Evolutionary conservation across 2,329 filamentous ascomycete genomes (phyloP), one percentile per base, ranked within the genome.

Genomic region (Claviceps sorghi): DNA sequence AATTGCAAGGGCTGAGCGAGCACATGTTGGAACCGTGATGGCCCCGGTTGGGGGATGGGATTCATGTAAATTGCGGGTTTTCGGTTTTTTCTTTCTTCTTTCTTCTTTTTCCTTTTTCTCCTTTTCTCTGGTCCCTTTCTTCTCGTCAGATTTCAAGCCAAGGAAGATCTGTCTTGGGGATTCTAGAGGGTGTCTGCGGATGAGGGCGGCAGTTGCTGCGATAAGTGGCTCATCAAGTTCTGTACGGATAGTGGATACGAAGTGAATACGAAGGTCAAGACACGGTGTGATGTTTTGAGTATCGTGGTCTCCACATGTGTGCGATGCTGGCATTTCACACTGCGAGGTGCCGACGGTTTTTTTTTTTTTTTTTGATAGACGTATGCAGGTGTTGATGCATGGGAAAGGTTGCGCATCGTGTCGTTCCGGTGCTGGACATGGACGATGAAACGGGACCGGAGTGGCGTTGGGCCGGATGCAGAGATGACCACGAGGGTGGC

Each of bases 1-100:
- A 84, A 70, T 65, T 86, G 61, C 66, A 86, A 55, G 78, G 77
- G 59, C 69, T 90, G 59, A 85, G 81, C 60, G 85, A 89, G 71
- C 75, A 82, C 59, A 80, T 86, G 78, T 87, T 80, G 81, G 77
- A 83, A 67, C 74, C 58, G 34, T 60, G 50, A 59, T 47, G 49
- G 38, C 22, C 52, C 44, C 3, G 8, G n/a, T 3, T 9, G 40
- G 26, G 26, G 43, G 13, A 30, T 26, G 6, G 3, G 30, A 30
- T 10, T n/a, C 26, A 13, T 19, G 44, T 32, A 17, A 3, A 21
- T 21, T 47, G n/a, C n/a, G 4, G 26, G 26, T 21, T 22, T 19
- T 15, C 2, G 15, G 4, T 36, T n/a, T 30, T 46, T 1, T 46
- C 2, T 2, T 46, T 29, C 30, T 19, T 29, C n/a, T 19, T 32